Conservation (phyloP, 129 eudicot genomes). For the Tagetes erecta region DNA sequence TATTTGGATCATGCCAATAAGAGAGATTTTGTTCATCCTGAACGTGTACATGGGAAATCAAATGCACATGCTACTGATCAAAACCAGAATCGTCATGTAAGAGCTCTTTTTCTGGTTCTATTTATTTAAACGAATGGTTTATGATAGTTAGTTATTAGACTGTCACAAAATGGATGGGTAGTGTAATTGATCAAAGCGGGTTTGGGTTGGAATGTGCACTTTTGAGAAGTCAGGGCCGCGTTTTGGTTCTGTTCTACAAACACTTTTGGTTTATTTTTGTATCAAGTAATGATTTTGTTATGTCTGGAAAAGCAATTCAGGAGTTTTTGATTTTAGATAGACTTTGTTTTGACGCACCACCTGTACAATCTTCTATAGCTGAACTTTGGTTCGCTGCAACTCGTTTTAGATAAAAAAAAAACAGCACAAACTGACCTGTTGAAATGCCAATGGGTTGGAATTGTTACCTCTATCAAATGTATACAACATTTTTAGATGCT, state of each 20-base stretch:
- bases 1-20: constrained; percentile 42
- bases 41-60: constrained; percentile 46
- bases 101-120: constrained; percentile 30
- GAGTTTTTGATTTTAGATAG: not conserved
- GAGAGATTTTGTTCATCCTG: constrained; percentile 51
- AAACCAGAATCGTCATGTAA: constrained; percentile 59
- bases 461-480: not conserved
- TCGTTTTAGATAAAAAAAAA: not conserved
- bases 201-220: too few relatives aligned
- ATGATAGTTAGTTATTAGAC: too few relatives aligned
- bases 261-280: not conserved
- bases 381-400: not conserved
- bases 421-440: not conserved
- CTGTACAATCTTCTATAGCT: not conserved
- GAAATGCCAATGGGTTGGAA: not conserved
- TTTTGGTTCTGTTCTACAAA: not conserved
- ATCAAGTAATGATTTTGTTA: not conserved
- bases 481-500: not conserved
- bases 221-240: not conserved
- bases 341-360: not conserved
- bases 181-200: too few relatives aligned
- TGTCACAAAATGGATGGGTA: too few relatives aligned
- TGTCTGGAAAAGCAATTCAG: not conserved
- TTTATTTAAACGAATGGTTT: not conserved
- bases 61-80: constrained; percentile 52